Base-by-base conservation (phyloP, 1,139 yeast genomes). In the Candida sanyaensis region DNA sequence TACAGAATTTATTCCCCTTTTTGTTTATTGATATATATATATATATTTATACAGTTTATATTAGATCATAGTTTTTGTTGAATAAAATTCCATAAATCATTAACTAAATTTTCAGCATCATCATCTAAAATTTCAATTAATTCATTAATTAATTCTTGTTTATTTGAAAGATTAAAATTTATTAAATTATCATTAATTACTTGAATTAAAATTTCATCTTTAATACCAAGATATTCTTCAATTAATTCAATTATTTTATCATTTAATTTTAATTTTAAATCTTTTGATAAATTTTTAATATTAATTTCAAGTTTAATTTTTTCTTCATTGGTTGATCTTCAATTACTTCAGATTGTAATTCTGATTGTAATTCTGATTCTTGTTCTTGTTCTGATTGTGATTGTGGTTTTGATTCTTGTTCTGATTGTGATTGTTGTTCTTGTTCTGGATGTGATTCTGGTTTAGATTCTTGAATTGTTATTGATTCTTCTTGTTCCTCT, bases 101-200 rank as follows among this genome's bases (percentile, higher is more conserved):
- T 69, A 2, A 75, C 76, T 44, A 79, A 71, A 13, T 60, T 63
- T n/a, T 57, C 61, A 1, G 85, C 78, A 59, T 82, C 86, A 34
- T 81, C 85, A 50, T 82, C 84, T 37, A 80, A 62, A 1, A 83
- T 77, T 53, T 82, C 84, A 7, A 62, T 61, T 43, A 82, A 65
- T 50, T 81, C 86, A 7, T 63, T 61, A 12, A 73, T 53, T 43
- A 81, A 66, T 12, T 60, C 66, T 3, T 63, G 54, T 42, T 68
- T 68, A 2, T 61, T 58, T 4, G 52, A 50, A 12, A 69, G 59
- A 46, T 65, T 65, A 36, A 70, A 63, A 4, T 60, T 64, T 24
- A 63, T 55, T 7, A 81, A 59, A 46, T 72, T 68, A 26, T 68
- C 68, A 42, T 66, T 58, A 12, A 81, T 69, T 40, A 75, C 78